Conservation (phyloP, 768 basidiomycete genomes). For the Bullera alba region DNA sequence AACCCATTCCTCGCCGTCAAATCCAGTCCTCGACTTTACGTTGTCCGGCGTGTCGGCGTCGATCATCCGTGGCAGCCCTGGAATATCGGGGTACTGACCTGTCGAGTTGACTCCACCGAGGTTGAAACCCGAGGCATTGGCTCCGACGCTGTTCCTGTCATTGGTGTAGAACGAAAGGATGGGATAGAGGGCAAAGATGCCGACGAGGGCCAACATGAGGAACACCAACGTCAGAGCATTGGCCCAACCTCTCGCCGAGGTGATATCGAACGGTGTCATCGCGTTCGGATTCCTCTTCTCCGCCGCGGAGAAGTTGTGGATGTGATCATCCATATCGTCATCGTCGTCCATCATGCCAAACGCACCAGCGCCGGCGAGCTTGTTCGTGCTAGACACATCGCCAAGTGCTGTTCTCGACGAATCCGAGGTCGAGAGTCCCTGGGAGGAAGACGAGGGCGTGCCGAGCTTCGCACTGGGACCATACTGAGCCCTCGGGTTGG, state of each 20-base stretch:
- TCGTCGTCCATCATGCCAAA: conserved; percentile 13
- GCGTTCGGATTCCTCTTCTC: conserved; percentile 49
- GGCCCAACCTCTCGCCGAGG: conserved; percentile 62
- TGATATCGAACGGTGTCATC: conserved; percentile 54
- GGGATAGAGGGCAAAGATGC: conserved; percentile 31
- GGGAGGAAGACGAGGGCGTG: not conserved
- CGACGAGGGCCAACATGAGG: conserved; percentile 49
- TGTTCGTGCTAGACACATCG: too few relatives aligned
- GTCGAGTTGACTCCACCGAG: conserved; percentile 66
- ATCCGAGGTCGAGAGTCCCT: not conserved
- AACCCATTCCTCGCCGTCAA: conserved; percentile 53
- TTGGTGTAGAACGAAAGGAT: conserved; percentile 31
- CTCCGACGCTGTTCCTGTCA: conserved; percentile 16
- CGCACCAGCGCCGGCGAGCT: too few relatives aligned
- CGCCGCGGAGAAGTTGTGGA: conserved; percentile 40
- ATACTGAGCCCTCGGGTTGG: conserved; percentile 1
- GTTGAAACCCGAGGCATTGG: conserved; percentile 52
- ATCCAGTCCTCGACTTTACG: conserved; percentile 51
- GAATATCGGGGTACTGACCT: conserved; percentile 54
- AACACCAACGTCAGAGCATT: conserved; percentile 66
- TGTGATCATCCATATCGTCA: conserved; percentile 42
- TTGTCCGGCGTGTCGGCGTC: conserved; percentile 63
- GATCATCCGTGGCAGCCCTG: conserved; percentile 57
- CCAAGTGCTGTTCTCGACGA: not conserved
- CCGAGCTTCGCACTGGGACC: conserved; percentile 16